phyloP scores from a whole-genome alignment of 257 asterid genomes.

The Primulina huaijiensis region DNA sequence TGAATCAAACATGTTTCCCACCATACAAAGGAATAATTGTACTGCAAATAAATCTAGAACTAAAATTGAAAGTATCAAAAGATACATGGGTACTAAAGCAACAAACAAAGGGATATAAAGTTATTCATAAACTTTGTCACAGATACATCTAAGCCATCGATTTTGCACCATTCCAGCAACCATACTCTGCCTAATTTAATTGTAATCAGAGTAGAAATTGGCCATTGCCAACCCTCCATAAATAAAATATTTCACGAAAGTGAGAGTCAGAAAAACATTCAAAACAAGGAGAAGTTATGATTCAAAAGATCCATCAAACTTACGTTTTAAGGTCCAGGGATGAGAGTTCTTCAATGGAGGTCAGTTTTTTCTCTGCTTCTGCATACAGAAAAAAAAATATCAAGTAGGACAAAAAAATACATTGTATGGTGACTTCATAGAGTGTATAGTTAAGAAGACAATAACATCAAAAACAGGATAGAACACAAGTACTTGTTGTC shows the following conservation, averaged over 20 bases:
- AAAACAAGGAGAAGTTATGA: neutral
- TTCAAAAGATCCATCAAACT: constrained; percentile 27
- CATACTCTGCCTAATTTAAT: constrained; percentile 10
- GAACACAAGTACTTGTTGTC: neutral
- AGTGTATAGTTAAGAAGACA: neutral
- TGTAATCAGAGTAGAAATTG: neutral
- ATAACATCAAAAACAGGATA: neutral
- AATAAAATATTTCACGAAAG: constrained; percentile 12
- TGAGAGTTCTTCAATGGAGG: constrained; percentile 43
- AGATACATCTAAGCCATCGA: constrained; percentile 3
- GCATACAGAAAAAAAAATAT: neutral
- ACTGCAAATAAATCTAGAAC: constrained; percentile 1
- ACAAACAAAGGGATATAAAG: neutral
- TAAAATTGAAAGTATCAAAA: neutral
- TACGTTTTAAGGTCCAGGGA: constrained; percentile 49
- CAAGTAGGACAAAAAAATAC: neutral
- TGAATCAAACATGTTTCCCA: neutral
- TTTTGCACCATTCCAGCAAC: constrained; percentile 12
- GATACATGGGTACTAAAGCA: neutral
- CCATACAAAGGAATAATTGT: neutral
- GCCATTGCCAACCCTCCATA: constrained; percentile 2
- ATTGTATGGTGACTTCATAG: neutral
- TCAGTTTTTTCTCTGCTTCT: constrained; percentile 33
- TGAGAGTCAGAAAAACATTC: constrained; percentile 16
- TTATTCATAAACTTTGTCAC: constrained; percentile 1